Percentiles rank a stretch among this genome's conserved stretches.
Conservation (phyloP, 1,284 basidiomycete species). For the Ganoderma lingzhi region DNA sequence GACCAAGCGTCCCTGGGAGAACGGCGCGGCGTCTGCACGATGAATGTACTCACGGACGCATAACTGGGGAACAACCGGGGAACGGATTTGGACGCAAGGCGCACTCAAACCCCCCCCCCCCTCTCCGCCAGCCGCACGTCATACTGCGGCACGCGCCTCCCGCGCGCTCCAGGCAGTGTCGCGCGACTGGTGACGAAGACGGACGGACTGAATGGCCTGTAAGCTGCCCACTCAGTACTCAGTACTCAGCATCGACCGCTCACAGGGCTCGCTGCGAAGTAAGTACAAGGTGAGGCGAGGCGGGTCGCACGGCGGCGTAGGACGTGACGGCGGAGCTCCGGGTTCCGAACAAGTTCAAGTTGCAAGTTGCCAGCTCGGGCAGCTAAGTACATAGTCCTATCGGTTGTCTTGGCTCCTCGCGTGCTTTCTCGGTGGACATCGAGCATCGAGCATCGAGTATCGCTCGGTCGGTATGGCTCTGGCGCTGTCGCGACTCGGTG, state of each 20-base stretch:
- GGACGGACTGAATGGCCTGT: not conserved
- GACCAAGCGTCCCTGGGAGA: slow-evolving; percentile 27
- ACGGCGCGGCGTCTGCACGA: slow-evolving; percentile 8
- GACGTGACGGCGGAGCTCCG: not conserved
- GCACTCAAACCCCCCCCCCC: slow-evolving; percentile 1
- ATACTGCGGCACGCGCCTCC: slow-evolving; percentile 13
- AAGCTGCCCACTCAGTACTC: not conserved
- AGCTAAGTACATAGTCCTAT: not conserved
- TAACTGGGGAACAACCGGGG: not conserved
- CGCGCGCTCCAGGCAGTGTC: not conserved
- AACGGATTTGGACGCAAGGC: slow-evolving; percentile 11
- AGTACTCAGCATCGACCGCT: not conserved
- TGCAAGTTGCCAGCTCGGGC: not conserved
- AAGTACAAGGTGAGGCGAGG: not conserved
- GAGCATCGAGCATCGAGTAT: too few relatives aligned
- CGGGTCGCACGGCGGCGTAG: not conserved
- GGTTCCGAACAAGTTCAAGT: not conserved
- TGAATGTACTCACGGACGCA: not conserved
- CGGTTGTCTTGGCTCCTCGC: not conserved
- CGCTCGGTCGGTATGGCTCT: slow-evolving; percentile 7
- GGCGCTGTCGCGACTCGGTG: not conserved
- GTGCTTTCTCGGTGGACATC: not conserved
- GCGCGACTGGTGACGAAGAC: slow-evolving; percentile 6
- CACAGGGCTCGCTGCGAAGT: not conserved
- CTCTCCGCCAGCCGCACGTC: slow-evolving; percentile 13